Conservation (phyloP, 768 basidiomycete species). For the Rhizopogon sp. region DNA sequence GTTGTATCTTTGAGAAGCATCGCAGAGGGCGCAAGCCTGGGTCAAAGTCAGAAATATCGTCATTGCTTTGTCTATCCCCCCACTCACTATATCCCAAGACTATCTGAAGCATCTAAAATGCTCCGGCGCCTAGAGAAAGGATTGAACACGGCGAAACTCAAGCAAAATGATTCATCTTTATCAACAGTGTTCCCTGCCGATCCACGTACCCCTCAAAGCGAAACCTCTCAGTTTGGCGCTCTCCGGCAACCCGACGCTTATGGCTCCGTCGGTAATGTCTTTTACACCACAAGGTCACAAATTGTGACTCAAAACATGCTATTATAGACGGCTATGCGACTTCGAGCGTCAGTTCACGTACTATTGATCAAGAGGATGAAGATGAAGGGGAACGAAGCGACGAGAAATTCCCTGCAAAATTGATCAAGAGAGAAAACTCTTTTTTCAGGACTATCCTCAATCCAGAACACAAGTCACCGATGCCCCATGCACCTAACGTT, state of each 20-base stretch:
- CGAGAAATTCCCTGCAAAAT: slow-evolving; percentile 69
- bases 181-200: slow-evolving; percentile 28
- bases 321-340: slow-evolving; percentile 10
- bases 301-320: not conserved
- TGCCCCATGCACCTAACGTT: slow-evolving; percentile 23
- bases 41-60: slow-evolving; percentile 59
- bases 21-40: slow-evolving; percentile 85
- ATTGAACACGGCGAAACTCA: slow-evolving; percentile 70
- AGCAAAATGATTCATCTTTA: slow-evolving; percentile 40
- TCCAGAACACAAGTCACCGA: slow-evolving; percentile 50
- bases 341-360: slow-evolving; percentile 15
- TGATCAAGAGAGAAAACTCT: slow-evolving; percentile 72
- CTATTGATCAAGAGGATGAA: slow-evolving; percentile 49
- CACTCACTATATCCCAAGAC: slow-evolving; percentile 34
- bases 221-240: slow-evolving; percentile 20
- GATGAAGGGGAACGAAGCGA: slow-evolving; percentile 59
- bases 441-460: slow-evolving; percentile 85
- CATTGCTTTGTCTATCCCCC: slow-evolving; percentile 2
- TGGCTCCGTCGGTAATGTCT: slow-evolving; percentile 19
- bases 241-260: slow-evolving; percentile 26
- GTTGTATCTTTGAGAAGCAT: slow-evolving; percentile 86
- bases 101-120: slow-evolving; percentile 89
- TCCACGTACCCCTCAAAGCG: slow-evolving; percentile 18
- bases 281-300: not conserved
- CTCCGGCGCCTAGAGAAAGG: slow-evolving; percentile 83